Evolutionary conservation across 768 basidiomycete species (phyloP).

Genomic region (Suillus americanus): DNA sequence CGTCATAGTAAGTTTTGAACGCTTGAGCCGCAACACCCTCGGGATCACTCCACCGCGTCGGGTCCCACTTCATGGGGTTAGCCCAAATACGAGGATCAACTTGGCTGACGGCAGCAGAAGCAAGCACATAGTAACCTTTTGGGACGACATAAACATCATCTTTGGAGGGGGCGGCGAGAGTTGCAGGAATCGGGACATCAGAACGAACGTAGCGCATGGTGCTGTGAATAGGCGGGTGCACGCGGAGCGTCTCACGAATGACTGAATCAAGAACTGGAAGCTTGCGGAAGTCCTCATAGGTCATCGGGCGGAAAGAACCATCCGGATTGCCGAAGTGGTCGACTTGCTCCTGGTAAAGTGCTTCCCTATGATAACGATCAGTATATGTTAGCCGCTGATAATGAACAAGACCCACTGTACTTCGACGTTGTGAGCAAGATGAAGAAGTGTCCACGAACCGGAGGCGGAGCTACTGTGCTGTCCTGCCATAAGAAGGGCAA

Average conservation of each 20-base stretch:
- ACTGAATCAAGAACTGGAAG: constrained; percentile 84
- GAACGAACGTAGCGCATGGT: constrained; percentile 91
- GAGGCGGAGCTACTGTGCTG: constrained; percentile 97
- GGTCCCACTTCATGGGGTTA: constrained; percentile 70
- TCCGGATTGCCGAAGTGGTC: constrained; percentile 76
- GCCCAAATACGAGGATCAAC: constrained; percentile 85
- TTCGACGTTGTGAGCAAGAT: constrained; percentile 74
- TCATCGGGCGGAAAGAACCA: constrained; percentile 75
- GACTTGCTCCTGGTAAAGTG: constrained; percentile 88
- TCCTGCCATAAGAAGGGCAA: constrained; percentile 98
- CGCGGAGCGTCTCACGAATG: constrained; percentile 90
- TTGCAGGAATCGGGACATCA: constrained; percentile 78
- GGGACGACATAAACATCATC: constrained; percentile 82
- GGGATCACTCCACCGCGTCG: constrained; percentile 82
- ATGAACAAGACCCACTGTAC: constrained; percentile 58
- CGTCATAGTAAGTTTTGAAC: constrained; percentile 70
- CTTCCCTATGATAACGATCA: constrained; percentile 49
- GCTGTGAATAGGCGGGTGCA: constrained; percentile 95
- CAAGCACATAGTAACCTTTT: constrained; percentile 85
- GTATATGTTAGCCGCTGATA: background rate
- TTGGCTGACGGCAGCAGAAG: constrained; percentile 86
- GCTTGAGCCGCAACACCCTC: constrained; percentile 82
- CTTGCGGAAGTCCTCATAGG: constrained; percentile 81
- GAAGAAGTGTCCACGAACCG: constrained; percentile 89
- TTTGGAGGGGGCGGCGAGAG: constrained; percentile 76